Percentiles rank a stretch among this genome's conserved stretches.
Conservation (phyloP, 164 flowering plant genomes). For the Euptelea pleiosperma region DNA sequence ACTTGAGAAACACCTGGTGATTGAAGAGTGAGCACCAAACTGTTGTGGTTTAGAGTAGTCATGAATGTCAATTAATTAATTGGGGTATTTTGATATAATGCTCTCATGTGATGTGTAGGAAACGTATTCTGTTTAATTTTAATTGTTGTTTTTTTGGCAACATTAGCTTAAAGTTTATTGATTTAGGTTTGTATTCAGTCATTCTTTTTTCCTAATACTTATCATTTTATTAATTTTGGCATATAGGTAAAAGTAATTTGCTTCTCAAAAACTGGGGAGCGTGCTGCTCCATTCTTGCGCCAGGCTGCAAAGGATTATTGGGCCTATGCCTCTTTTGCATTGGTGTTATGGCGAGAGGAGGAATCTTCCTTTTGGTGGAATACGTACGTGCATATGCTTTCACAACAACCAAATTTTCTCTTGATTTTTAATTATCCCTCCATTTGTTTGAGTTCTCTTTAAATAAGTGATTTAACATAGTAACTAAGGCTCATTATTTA, state of each 20-base stretch:
- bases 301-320: conserved; percentile 69
- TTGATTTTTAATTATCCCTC: not conserved
- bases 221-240: not conserved
- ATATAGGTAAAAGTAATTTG: conserved; percentile 75
- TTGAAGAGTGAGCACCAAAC: no score
- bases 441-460: no score
- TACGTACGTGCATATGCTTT: conserved; percentile 44
- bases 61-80: no score
- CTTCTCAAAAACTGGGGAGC: conserved; percentile 87
- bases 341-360: conserved; percentile 81
- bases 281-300: conserved; percentile 86
- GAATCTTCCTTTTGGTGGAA: conserved; percentile 87
- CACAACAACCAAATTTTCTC: not conserved
- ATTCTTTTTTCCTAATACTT: not conserved
- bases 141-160: not conserved
- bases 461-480: no score
- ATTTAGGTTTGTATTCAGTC: not conserved
- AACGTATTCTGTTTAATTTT: not conserved
- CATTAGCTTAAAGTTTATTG: not conserved
- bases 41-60: no score
- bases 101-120: no score
- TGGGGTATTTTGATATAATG: no score
- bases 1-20: no score
- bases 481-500: no score
- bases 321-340: conserved; percentile 78